phyloP scores from a whole-genome alignment of 2,329 filamentous ascomycete species.

The Claviceps monticola region DNA sequence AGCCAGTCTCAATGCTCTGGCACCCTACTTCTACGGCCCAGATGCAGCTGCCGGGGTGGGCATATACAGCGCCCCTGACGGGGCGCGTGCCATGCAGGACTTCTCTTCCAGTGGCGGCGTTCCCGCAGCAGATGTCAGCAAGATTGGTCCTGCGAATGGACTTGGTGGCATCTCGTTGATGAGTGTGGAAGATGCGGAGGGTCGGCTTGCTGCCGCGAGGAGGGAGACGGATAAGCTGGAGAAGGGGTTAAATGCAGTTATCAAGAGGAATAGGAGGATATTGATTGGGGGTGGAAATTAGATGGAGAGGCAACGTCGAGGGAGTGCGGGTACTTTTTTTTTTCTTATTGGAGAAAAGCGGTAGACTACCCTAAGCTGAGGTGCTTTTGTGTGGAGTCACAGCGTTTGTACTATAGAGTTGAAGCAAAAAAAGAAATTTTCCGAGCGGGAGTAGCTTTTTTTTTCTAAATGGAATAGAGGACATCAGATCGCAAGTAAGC shows the following conservation, averaged over 20 bases:
- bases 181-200: conserved; percentile 50
- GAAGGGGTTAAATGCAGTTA: conserved; percentile 44
- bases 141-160: conserved; percentile 15
- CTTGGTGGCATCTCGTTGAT: conserved; percentile 38
- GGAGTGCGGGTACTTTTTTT: too few relatives aligned
- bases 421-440: too few relatives aligned
- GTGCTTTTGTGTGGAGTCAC: too few relatives aligned
- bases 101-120: conserved; percentile 15
- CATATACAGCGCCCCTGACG: conserved; percentile 27
- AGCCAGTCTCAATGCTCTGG: conserved; percentile 38
- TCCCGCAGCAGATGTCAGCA: conserved; percentile 16
- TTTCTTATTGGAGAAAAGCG: too few relatives aligned
- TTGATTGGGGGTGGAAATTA: conserved; percentile 25
- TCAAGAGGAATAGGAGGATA: conserved; percentile 45
- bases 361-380: too few relatives aligned
- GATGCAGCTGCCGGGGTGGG: conserved; percentile 30
- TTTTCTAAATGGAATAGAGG: not conserved
- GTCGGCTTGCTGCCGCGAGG: conserved; percentile 33
- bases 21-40: conserved; percentile 41
- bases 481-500: not conserved
- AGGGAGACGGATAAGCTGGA: conserved; percentile 50
- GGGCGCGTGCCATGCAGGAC: conserved; percentile 20
- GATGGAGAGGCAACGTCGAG: not conserved
- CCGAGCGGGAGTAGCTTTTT: not conserved
- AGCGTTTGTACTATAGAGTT: too few relatives aligned